Percentiles rank a stretch among this genome's conserved stretches.
These are phyloP conservation scores for Ganoderma leucocontextum DNA, from an alignment of 1,284 basidiomycete species.

Conservation along the genomic window DNA sequence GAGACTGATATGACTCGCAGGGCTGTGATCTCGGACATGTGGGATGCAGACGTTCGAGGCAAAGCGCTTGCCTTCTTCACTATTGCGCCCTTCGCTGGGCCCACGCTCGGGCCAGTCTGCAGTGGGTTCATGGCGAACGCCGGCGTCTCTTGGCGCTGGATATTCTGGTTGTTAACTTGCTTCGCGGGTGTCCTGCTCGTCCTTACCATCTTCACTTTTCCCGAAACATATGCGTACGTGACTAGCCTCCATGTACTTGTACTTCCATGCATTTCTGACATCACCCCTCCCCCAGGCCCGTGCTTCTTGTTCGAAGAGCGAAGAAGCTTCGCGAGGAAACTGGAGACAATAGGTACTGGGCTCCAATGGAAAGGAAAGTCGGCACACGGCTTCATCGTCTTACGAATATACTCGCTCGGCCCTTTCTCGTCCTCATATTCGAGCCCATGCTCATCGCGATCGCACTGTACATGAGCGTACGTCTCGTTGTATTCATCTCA, in stretches of 20 bases:
- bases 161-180: constrained; percentile 78
- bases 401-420: constrained; percentile 46
- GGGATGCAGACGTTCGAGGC: constrained; percentile 39
- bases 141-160: constrained; percentile 72
- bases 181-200: constrained; percentile 64
- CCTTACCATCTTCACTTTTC: constrained; percentile 71
- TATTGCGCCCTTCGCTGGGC: constrained; percentile 75
- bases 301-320: constrained; percentile 52
- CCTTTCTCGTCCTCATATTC: constrained; percentile 50
- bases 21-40: constrained; percentile 38
- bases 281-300: constrained; percentile 43
- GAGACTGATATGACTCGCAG: constrained; percentile 19
- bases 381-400: constrained; percentile 43
- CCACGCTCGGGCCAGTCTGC: constrained; percentile 67
- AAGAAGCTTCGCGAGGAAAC: constrained; percentile 50
- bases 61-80: constrained; percentile 40
- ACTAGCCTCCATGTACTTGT: background rate
- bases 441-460: constrained; percentile 56
- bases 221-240: constrained; percentile 73
- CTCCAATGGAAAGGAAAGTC: constrained; percentile 45
- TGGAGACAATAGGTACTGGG: constrained; percentile 62
- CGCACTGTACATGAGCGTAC: constrained; percentile 52
- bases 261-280: constrained; percentile 11
- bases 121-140: constrained; percentile 62
- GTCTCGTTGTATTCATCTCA: constrained; percentile 7